Evolutionary conservation across 129 eudicot genomes (phyloP).

Genomic region (Arctium minus): DNA sequence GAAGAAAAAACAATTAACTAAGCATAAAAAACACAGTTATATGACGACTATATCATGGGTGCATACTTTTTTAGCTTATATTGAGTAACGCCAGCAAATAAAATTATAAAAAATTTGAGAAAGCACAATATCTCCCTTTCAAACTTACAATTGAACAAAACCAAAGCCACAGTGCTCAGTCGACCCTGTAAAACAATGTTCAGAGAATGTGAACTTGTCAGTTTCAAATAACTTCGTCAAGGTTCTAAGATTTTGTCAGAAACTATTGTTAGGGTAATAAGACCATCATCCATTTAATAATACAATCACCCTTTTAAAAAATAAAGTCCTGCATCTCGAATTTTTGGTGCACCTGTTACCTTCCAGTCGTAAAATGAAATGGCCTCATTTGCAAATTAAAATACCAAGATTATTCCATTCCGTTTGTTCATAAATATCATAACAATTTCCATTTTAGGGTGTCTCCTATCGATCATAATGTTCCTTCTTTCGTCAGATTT

Average conservation of each 20-base stretch:
- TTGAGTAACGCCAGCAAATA: neutral
- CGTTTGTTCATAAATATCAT: neutral
- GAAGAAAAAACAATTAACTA: neutral
- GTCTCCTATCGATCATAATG: neutral
- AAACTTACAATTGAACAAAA: constrained; percentile 93
- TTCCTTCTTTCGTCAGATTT: neutral
- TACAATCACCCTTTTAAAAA: neutral
- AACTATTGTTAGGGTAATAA: neutral
- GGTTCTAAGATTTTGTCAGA: neutral
- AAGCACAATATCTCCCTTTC: neutral
- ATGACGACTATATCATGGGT: neutral
- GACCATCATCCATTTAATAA: neutral
- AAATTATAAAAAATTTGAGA: neutral
- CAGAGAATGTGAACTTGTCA: neutral
- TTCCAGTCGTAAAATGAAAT: neutral
- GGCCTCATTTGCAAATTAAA: neutral
- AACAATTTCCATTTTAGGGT: neutral
- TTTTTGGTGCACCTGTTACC: neutral
- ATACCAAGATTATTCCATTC: neutral
- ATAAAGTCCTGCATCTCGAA: neutral
- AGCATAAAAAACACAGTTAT: neutral
- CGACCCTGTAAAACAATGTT: constrained; percentile 47
- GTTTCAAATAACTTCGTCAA: constrained; percentile 8
- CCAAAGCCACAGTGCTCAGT: constrained; percentile 83
- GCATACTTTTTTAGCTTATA: neutral